phyloP scores from a whole-genome alignment of 2,329 filamentous ascomycete species.

The Pestalotiopsis sp. region DNA sequence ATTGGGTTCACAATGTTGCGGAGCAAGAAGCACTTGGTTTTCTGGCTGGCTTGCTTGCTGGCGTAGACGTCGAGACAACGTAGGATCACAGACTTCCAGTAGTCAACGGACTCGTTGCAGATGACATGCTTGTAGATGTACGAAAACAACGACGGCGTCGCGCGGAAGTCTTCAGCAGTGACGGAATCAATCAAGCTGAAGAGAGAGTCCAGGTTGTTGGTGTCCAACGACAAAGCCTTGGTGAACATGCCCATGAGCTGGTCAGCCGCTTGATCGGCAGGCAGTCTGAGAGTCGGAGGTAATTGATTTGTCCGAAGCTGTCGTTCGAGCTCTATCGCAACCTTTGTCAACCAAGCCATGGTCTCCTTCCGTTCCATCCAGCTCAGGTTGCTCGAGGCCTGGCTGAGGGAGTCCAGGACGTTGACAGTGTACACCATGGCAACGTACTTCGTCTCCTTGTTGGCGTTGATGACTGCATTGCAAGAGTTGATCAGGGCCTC shows the following conservation, averaged over 20 bases:
- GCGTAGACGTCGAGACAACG: constrained; percentile 89
- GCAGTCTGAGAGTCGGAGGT: constrained; percentile 73
- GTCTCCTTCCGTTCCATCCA: constrained; percentile 74
- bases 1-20: constrained; percentile 95
- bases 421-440: constrained; percentile 88
- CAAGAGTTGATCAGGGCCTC: constrained; percentile 72
- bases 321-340: constrained; percentile 78
- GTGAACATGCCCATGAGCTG: constrained; percentile 86
- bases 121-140: constrained; percentile 89
- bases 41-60: constrained; percentile 77
- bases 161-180: constrained; percentile 80
- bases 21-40: constrained; percentile 90
- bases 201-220: constrained; percentile 79
- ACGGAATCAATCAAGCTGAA: constrained; percentile 84
- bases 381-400: constrained; percentile 62
- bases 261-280: constrained; percentile 86
- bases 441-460: constrained; percentile 68
- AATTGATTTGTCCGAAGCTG: constrained; percentile 73
- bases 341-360: constrained; percentile 61
- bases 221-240: constrained; percentile 74
- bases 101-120: constrained; percentile 80
- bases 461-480: constrained; percentile 64
- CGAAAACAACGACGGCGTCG: constrained; percentile 73
- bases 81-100: constrained; percentile 80
- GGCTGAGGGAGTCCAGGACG: constrained; percentile 77